phyloP scores from a whole-genome alignment of 208 protist genomes.

The Wallacemonas rigidus region DNA sequence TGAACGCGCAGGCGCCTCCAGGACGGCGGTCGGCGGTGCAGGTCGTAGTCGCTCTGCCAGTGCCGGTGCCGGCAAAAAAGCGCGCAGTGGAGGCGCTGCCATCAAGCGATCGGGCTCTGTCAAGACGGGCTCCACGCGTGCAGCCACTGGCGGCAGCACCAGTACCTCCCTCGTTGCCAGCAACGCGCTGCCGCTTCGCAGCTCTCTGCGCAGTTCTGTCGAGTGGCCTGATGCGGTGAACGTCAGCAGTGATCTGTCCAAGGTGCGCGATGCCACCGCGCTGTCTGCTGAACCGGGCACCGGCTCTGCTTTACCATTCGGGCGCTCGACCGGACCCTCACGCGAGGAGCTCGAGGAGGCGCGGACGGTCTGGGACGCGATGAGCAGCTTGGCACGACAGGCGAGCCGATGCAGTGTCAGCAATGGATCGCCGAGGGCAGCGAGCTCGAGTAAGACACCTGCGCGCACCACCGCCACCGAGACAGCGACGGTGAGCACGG shows the following conservation, averaged over 20 bases:
- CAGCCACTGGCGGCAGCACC: background rate
- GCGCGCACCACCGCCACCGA: background rate
- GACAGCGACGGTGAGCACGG: background rate
- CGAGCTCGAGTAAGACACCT: background rate
- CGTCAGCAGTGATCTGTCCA: background rate
- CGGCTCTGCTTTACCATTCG: background rate
- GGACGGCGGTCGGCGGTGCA: background rate
- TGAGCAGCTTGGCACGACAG: constrained; percentile 16
- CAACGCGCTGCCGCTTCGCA: constrained; percentile 3
- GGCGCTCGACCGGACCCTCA: background rate
- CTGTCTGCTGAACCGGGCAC: background rate
- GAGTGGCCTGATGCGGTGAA: background rate
- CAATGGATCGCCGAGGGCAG: background rate
- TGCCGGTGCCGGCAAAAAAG: constrained; percentile 15
- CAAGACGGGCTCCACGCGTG: background rate
- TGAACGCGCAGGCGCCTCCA: background rate
- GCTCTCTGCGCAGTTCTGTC: constrained; percentile 1
- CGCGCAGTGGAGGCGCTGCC: background rate
- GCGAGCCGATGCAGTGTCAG: background rate
- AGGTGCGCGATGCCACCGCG: background rate
- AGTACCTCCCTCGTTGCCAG: background rate
- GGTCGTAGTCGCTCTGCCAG: constrained; percentile 19
- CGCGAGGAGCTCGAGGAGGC: constrained; percentile 25
- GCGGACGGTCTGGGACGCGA: constrained; percentile 20
- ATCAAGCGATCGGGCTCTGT: constrained; percentile 15